phyloP scores from a whole-genome alignment of 2,329 filamentous ascomycete genomes.

The Emmonsia crescens region DNA sequence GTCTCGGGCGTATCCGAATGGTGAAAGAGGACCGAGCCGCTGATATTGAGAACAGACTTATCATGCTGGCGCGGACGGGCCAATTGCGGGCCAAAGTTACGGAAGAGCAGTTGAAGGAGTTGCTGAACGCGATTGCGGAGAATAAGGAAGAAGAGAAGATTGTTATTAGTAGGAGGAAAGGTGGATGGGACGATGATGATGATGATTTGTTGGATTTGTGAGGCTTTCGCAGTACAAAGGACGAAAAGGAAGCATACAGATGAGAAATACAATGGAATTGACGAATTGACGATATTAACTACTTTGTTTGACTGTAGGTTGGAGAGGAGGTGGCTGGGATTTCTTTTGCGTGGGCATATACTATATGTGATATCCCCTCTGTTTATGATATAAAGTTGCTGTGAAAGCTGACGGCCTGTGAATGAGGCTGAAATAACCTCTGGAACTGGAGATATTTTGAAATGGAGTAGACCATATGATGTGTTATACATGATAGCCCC shows the following conservation, averaged over 20 bases:
- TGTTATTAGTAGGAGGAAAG: conserved; percentile 72
- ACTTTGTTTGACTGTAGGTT: background rate
- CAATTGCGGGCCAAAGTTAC: conserved; percentile 82
- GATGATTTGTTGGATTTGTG: conserved; percentile 37
- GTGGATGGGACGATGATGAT: conserved; percentile 75
- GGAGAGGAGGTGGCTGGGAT: background rate
- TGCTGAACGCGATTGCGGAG: conserved; percentile 75
- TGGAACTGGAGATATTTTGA: background rate
- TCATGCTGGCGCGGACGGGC: conserved; percentile 79
- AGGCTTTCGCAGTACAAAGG: conserved; percentile 6
- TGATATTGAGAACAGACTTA: conserved; percentile 85
- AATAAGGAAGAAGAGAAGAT: conserved; percentile 66
- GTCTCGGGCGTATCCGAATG: conserved; percentile 83
- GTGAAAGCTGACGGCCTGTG: background rate
- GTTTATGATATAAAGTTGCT: background rate
- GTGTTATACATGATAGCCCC: background rate
- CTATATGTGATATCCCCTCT: background rate
- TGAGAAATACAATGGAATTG: background rate
- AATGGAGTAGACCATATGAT: background rate
- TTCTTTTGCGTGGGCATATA: background rate
- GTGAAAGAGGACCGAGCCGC: conserved; percentile 86
- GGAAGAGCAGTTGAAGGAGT: conserved; percentile 85
- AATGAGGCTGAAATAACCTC: background rate
- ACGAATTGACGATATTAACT: background rate
- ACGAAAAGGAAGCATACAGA: background rate